phyloP scores from a whole-genome alignment of 208 protist species.

The Polymyxa betae region DNA sequence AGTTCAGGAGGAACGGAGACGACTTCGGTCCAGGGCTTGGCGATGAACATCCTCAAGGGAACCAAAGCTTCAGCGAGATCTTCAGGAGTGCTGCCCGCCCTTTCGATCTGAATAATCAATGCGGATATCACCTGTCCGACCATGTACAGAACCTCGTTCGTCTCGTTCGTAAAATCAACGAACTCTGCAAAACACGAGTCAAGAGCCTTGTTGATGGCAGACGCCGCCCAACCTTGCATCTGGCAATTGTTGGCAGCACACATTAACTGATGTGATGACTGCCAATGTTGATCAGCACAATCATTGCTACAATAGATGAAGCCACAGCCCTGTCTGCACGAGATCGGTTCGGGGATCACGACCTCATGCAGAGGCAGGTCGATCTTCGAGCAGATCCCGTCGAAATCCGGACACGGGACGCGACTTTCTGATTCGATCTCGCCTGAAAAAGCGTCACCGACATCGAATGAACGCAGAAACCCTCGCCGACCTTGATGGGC shows the following conservation, averaged over 20 bases:
- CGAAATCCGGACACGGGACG: not conserved
- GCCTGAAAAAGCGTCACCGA: too few species aligned
- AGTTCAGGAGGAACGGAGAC: not conserved
- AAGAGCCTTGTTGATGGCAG: not conserved
- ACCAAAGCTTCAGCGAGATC: not conserved
- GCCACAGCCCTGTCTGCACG: not conserved
- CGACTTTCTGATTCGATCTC: not conserved
- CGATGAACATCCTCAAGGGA: not conserved
- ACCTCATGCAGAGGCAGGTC: not conserved
- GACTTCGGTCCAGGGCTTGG: not conserved
- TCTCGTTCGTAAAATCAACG: slow-evolving; percentile 49
- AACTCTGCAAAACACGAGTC: slow-evolving; percentile 26
- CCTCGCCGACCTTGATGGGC: too few species aligned
- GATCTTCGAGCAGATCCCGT: not conserved
- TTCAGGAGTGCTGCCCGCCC: not conserved
- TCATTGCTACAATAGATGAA: not conserved
- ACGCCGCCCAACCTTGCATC: not conserved
- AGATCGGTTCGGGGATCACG: slow-evolving; percentile 12
- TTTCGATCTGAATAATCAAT: not conserved
- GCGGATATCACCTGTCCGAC: slow-evolving; percentile 9
- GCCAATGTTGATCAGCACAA: not conserved
- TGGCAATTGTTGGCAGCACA: not conserved
- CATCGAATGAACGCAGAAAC: too few species aligned
- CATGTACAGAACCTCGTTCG: slow-evolving; percentile 46
- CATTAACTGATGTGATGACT: not conserved